Base-by-base conservation (phyloP, 495 filamentous ascomycete genomes). In the Halenospora varia region DNA sequence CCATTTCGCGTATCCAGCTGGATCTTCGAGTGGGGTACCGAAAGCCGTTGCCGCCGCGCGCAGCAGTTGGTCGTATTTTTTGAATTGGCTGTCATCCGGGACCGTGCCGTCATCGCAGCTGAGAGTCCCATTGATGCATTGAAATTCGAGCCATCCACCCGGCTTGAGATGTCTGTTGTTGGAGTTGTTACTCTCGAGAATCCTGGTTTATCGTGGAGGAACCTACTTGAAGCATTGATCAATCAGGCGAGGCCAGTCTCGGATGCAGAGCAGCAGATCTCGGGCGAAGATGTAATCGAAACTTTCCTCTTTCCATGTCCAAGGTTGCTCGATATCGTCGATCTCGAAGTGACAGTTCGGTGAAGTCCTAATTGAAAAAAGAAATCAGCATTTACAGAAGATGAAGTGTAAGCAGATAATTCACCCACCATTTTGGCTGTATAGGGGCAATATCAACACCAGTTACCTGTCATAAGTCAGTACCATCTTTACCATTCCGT, bases 311-410 rank as follows among this genome's bases (percentile, higher is more conserved):
- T 26, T 44, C 51, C 47, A 69, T 10, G 61, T 65, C 71, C 71
- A 74, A 13, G 57, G 40, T 17, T 62, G 53, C 44, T 72, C 68
- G 1, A 67, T 61, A 42, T 74, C 70, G 39, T 71, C 71, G 51
- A 74, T 60, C 25, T 69, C 66, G 29, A 72, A 74, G 26, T 46
- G 61, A 53, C 66, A 72, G 46, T 74, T 74, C 0, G 67, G 59
- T 22, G 66, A 60, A 4, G 60, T 51, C 59, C 62, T 65, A n/a
- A n/a, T n/a, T n/a, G n/a, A n/a, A 29, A n/a, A 10, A 55, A 17
- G 10, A 18, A 25, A 2, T 26, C 23, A 25, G 17, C 29, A 20
- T 1, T 24, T 10, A 2, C 24, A 11, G 10, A 35, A 46, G 35
- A 9, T 50, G 13, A 35, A 13, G n/a, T n/a, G n/a, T n/a, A 35